These are phyloP conservation scores for Trichoderma sp. DNA, from an alignment of 2,329 filamentous ascomycete species.

Conservation along the genomic window DNA sequence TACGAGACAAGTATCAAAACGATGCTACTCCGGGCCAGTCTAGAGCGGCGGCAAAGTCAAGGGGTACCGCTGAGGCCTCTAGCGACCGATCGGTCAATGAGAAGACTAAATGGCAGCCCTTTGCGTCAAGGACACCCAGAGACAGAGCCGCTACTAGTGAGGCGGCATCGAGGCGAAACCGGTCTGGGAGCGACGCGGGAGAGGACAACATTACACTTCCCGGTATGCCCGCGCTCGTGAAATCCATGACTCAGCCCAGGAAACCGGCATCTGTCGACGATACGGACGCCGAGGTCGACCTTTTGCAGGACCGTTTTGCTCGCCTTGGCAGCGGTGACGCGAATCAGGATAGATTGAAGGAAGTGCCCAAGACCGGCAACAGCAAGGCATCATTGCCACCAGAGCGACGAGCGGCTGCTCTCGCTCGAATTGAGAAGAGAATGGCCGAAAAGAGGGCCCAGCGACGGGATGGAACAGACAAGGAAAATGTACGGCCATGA, in stretches of 20 bases:
- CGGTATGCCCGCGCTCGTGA: conserved; percentile 30
- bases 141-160: conserved; percentile 38
- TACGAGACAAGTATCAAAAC: conserved; percentile 37
- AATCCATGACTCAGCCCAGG: conserved; percentile 24
- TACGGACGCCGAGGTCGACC: conserved; percentile 41
- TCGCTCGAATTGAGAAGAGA: conserved; percentile 53
- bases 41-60: conserved; percentile 19
- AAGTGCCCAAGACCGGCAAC: conserved; percentile 27
- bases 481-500: conserved; percentile 50
- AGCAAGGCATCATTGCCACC: conserved; percentile 45
- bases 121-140: conserved; percentile 40
- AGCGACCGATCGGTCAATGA: conserved; percentile 30
- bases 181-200: conserved; percentile 29
- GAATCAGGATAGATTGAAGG: conserved; percentile 16
- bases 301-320: conserved; percentile 45
- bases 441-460: conserved; percentile 47
- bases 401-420: conserved; percentile 51
- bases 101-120: conserved; percentile 41
- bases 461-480: conserved; percentile 37
- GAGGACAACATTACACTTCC: conserved; percentile 27
- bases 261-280: conserved; percentile 22
- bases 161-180: conserved; percentile 31
- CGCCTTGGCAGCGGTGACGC: conserved; percentile 41
- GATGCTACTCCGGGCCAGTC: conserved; percentile 26
- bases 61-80: conserved; percentile 21